Percentiles rank a stretch among this genome's conserved stretches.
Conservation (phyloP, 345 rosid genomes). For the Hibiscus syriacus region DNA sequence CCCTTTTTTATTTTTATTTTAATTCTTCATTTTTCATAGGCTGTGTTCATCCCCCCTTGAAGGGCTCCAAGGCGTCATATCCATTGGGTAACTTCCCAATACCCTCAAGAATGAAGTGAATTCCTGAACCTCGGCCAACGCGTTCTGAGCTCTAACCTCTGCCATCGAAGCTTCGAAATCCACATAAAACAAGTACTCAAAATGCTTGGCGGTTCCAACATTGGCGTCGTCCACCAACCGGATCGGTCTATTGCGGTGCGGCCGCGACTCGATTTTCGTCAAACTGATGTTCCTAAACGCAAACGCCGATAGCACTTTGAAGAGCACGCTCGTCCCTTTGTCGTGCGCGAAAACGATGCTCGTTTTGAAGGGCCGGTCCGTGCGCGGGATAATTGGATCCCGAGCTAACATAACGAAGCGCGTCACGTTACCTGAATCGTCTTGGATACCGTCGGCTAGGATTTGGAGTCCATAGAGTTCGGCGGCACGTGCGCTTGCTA, state of each 20-base stretch:
- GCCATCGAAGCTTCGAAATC: too few relatives aligned
- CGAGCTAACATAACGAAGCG: too few relatives aligned
- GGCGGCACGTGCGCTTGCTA: slow-evolving; percentile 90
- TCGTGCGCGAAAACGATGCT: slow-evolving; percentile 75
- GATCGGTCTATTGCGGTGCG: slow-evolving; percentile 74
- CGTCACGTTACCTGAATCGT: too few relatives aligned
- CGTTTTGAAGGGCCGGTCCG: slow-evolving; percentile 88
- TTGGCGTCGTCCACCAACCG: too few relatives aligned
- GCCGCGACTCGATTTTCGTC: slow-evolving; percentile 93
- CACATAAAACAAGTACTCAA: too few relatives aligned
- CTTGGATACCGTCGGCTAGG: too few relatives aligned
- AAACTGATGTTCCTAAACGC: too few relatives aligned
- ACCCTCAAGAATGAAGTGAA: slow-evolving; percentile 96
- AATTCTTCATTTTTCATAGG: background rate
- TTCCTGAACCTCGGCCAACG: slow-evolving; percentile 95
- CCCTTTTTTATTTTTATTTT: background rate
- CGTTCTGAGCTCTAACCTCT: too few relatives aligned
- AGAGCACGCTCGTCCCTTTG: too few relatives aligned
- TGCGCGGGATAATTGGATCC: slow-evolving; percentile 89
- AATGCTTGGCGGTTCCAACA: too few relatives aligned
- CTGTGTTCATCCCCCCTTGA: slow-evolving; percentile 28
- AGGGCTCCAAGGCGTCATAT: slow-evolving; percentile 94
- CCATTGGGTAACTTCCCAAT: slow-evolving; percentile 96
- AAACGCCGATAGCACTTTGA: too few relatives aligned
- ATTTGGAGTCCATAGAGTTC: slow-evolving; percentile 73